phyloP scores from a whole-genome alignment of 352 stramenopile species.

The Peronospora tabacina region DNA sequence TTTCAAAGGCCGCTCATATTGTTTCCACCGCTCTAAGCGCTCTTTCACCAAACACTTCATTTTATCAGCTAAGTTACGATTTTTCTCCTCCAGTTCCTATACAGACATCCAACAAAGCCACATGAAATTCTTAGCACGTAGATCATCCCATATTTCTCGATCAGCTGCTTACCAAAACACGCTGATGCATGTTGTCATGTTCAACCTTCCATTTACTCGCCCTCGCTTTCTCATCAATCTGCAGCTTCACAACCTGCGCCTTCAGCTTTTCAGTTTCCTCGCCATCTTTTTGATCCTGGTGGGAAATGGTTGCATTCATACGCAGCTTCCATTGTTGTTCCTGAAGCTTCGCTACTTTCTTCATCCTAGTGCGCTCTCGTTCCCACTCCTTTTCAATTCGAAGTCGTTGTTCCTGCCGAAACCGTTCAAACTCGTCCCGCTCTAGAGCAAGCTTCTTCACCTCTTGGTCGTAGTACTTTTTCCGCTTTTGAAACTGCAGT shows the following conservation, averaged over 20 bases:
- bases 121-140: neutral
- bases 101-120: neutral
- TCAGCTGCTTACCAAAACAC: constrained; percentile 40
- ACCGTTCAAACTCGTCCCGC: constrained; percentile 41
- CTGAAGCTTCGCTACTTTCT: constrained; percentile 54
- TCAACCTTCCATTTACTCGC: constrained; percentile 55
- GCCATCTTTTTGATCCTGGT: constrained; percentile 52
- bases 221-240: constrained; percentile 57
- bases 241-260: constrained; percentile 75
- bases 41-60: constrained; percentile 76
- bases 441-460: constrained; percentile 47
- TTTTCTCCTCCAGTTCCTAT: constrained; percentile 73
- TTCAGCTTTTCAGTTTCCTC: constrained; percentile 67
- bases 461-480: constrained; percentile 58
- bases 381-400: constrained; percentile 67
- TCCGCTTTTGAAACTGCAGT: constrained; percentile 65
- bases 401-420: constrained; percentile 42
- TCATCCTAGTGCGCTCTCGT: constrained; percentile 63
- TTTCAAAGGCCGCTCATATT: constrained; percentile 49
- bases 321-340: constrained; percentile 70
- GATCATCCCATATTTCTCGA: neutral
- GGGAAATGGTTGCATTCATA: constrained; percentile 44
- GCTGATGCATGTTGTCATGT: constrained; percentile 57
- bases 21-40: constrained; percentile 66
- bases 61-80: constrained; percentile 60